A percentile compares a stretch with the other conserved stretches of the same genome.
Evolutionary conservation across 257 asterid species (phyloP).

Genomic region (Rhazya stricta): DNA sequence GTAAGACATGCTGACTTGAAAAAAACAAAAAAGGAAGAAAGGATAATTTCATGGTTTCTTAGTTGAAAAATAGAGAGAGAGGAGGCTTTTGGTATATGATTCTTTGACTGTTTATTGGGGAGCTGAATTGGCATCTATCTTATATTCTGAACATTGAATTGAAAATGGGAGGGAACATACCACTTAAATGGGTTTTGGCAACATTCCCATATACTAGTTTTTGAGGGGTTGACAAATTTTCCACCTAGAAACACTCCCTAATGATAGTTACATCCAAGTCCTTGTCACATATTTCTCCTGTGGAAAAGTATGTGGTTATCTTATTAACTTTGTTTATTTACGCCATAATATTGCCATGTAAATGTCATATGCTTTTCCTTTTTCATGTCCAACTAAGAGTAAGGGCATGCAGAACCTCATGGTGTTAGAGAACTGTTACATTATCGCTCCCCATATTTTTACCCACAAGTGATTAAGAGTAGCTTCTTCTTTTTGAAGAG

Average conservation of each 20-base stretch:
- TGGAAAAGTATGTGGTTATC: not conserved
- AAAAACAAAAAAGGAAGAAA: not conserved
- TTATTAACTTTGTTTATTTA: not conserved
- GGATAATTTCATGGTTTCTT: not conserved
- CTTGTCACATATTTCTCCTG: not conserved
- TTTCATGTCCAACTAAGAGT: not conserved
- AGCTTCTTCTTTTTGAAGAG: not conserved
- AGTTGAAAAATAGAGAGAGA: not conserved
- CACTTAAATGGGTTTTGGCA: not conserved
- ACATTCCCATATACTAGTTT: not conserved
- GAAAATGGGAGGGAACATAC: not conserved
- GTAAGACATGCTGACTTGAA: not conserved
- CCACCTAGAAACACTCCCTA: not conserved
- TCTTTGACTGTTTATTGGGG: not conserved
- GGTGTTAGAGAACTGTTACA: not conserved
- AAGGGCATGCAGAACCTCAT: not conserved
- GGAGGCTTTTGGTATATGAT: not conserved
- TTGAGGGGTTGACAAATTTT: not conserved
- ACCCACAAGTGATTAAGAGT: not conserved
- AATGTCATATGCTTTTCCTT: not conserved
- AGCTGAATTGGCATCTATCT: not conserved
- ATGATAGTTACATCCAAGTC: not conserved
- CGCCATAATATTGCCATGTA: not conserved
- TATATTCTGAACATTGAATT: not conserved
- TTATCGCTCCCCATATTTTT: constrained; percentile 1